phyloP scores from a whole-genome alignment of 176 grass and related monocot species.

The Coix lacrymajobi region DNA sequence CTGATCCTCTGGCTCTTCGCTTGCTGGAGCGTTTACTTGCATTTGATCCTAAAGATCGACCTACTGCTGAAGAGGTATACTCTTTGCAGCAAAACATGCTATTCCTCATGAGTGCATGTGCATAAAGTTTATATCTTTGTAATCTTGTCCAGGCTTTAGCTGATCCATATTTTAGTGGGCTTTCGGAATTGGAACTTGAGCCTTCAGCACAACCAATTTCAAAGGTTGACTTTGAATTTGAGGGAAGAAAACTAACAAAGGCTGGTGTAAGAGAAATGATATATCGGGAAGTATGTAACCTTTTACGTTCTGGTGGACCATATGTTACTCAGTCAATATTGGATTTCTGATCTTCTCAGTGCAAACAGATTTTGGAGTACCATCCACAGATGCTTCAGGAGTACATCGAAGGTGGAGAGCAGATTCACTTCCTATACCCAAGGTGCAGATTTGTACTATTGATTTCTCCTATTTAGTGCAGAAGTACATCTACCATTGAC shows the following conservation, averaged over 20 bases:
- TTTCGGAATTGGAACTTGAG: constrained; percentile 61
- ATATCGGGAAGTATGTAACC: constrained; percentile 73
- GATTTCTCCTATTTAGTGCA: neutral
- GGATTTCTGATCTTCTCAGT: constrained; percentile 35
- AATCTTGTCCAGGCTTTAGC: constrained; percentile 63
- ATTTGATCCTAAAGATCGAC: constrained; percentile 92
- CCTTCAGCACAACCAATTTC: constrained; percentile 63
- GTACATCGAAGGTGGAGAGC: constrained; percentile 60
- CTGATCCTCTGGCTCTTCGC: constrained; percentile 65
- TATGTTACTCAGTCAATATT: constrained; percentile 17
- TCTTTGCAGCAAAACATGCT: neutral
- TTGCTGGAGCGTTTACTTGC: constrained; percentile 83
- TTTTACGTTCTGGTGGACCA: constrained; percentile 13
- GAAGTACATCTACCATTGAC: neutral
- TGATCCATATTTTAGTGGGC: constrained; percentile 84
- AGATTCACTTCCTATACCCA: constrained; percentile 87
- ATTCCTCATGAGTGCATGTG: constrained; percentile 9
- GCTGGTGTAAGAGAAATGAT: constrained; percentile 81
- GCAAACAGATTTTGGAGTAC: constrained; percentile 97
- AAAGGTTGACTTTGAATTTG: constrained; percentile 92
- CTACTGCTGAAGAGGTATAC: constrained; percentile 77
- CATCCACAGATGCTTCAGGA: constrained; percentile 93
- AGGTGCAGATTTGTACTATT: constrained; percentile 45
- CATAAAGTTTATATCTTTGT: neutral
- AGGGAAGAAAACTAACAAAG: constrained; percentile 76